A percentile compares a stretch with the other conserved stretches of the same genome.
These are phyloP conservation scores for Aphanoascus verrucosus DNA, from an alignment of 2,329 filamentous ascomycete genomes.

Conservation along the genomic window DNA sequence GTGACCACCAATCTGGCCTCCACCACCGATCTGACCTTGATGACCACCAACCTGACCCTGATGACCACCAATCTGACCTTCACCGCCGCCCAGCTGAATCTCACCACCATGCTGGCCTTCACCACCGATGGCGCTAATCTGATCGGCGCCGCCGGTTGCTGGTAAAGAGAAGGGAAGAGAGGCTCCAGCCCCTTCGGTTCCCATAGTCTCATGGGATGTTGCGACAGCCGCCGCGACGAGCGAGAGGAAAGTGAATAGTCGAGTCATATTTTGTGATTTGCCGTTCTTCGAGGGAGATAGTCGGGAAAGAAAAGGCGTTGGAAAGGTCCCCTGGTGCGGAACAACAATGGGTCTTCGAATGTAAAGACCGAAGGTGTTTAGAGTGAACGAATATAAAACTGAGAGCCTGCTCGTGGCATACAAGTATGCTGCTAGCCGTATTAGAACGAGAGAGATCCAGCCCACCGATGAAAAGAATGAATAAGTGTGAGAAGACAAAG, in stretches of 20 bases:
- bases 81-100: neutral
- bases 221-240: constrained; percentile 13
- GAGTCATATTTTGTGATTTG: constrained; percentile 13
- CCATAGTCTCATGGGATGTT: constrained; percentile 8
- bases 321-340: constrained; percentile 16
- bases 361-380: neutral
- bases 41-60: neutral
- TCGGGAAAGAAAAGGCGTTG: constrained; percentile 23
- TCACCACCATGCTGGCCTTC: neutral
- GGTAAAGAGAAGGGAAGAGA: constrained; percentile 5
- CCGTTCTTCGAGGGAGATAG: constrained; percentile 19
- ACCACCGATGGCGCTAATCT: neutral
- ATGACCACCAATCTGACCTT: neutral
- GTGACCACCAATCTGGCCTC: neutral
- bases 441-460: constrained; percentile 12
- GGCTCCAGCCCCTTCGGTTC: neutral
- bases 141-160: neutral
- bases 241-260: constrained; percentile 14
- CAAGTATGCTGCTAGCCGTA: constrained; percentile 3
- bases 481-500: constrained; percentile 18
- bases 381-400: constrained; percentile 2
- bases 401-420: constrained; percentile 13
- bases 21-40: neutral
- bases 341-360: constrained; percentile 4
- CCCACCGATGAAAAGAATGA: constrained; percentile 11